These are phyloP conservation scores for Cutaneotrichosporon sp. DNA, from an alignment of 1,284 basidiomycete species.

Conservation along the genomic window DNA sequence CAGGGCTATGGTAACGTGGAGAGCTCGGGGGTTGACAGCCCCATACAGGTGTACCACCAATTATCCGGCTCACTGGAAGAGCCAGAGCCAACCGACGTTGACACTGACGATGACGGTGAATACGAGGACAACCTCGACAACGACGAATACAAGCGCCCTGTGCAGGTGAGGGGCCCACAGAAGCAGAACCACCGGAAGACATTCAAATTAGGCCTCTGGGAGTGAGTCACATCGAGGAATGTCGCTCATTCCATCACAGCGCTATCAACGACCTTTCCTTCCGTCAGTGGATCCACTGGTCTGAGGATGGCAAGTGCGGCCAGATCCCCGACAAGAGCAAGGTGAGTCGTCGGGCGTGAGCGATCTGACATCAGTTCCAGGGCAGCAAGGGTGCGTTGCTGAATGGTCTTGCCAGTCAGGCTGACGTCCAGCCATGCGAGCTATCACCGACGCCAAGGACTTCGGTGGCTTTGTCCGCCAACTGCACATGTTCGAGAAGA, in stretches of 20 bases:
- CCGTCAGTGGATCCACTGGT: constrained; percentile 16
- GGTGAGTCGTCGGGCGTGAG: constrained; percentile 2
- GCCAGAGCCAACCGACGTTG: neutral
- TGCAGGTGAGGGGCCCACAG: neutral
- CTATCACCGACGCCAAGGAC: constrained; percentile 20
- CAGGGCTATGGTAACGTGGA: neutral
- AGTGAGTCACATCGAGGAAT: constrained; percentile 10
- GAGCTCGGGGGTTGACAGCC: neutral
- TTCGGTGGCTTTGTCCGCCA: constrained; percentile 25
- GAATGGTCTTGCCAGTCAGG: too few relatives aligned
- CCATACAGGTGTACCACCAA: neutral
- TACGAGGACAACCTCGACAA: neutral
- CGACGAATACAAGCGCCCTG: neutral
- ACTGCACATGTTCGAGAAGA: constrained; percentile 22
- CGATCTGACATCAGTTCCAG: constrained; percentile 19
- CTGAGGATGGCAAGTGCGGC: constrained; percentile 12
- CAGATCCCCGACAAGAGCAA: constrained; percentile 15
- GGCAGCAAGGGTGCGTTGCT: constrained; percentile 14
- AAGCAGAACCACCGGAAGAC: constrained; percentile 7
- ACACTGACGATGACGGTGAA: constrained; percentile 7
- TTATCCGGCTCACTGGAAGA: neutral
- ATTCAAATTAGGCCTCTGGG: constrained; percentile 25
- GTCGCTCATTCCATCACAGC: neutral
- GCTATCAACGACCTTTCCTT: constrained; percentile 18
- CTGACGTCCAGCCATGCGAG: constrained; percentile 22